Percentiles rank a stretch among this genome's conserved stretches.
Evolutionary conservation across 768 basidiomycete genomes (phyloP).

Genomic region (Pisolithus microcarpus): DNA sequence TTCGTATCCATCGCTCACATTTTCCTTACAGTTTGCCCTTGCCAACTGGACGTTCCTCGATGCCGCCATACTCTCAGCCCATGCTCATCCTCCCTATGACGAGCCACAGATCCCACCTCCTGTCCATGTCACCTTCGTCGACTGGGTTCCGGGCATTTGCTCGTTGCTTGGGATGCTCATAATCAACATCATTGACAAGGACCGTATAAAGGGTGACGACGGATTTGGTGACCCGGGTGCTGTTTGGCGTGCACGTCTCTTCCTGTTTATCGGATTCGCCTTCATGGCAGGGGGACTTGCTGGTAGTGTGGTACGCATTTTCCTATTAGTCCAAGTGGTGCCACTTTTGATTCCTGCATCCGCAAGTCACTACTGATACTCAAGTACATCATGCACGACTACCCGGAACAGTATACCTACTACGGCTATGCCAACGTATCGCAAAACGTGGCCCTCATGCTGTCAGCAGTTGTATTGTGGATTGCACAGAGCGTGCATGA

Average conservation of each 20-base stretch:
- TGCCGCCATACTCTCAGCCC: conserved; percentile 83
- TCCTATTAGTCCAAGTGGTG: not conserved
- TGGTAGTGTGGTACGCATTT: conserved; percentile 80
- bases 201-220: conserved; percentile 72
- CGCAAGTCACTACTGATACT: conserved; percentile 79
- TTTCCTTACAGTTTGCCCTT: conserved; percentile 69
- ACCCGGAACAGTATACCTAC: conserved; percentile 71
- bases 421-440: conserved; percentile 96
- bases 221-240: conserved; percentile 70
- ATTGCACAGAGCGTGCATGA: conserved; percentile 76
- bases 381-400: conserved; percentile 77
- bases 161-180: conserved; percentile 88
- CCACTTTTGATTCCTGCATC: not conserved
- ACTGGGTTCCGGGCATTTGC: conserved; percentile 97
- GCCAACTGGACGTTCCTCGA: conserved; percentile 96
- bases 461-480: conserved; percentile 86
- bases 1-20: no score
- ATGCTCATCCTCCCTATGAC: conserved; percentile 70
- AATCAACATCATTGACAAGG: conserved; percentile 93
- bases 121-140: conserved; percentile 84
- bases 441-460: conserved; percentile 81
- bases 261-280: conserved; percentile 93
- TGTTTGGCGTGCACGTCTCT: conserved; percentile 85
- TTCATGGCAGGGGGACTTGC: conserved; percentile 96
- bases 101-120: conserved; percentile 62